Evolutionary conservation across 495 filamentous ascomycete genomes (phyloP).

Genomic region (Penicillium malachiteum): DNA sequence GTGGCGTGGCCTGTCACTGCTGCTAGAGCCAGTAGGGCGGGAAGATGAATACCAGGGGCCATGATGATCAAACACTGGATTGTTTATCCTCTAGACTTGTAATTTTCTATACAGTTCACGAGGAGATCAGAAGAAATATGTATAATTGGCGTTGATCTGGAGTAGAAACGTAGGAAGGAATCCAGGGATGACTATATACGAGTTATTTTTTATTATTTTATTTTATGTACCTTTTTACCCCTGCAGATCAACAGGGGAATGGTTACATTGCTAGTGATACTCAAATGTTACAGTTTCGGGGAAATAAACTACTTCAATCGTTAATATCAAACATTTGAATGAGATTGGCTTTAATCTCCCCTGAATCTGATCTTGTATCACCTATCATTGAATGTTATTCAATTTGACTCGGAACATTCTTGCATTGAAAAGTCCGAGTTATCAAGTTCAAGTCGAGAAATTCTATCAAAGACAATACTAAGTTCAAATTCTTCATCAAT

Average conservation of each 20-base stretch:
- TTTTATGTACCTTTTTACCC: neutral
- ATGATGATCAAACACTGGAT: constrained; percentile 2
- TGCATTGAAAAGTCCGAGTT: no score
- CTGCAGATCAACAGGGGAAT: constrained; percentile 13
- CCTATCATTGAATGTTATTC: neutral
- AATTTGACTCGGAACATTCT: no score
- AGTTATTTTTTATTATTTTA: neutral
- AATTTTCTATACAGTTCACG: neutral
- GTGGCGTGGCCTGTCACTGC: neutral
- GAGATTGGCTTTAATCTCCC: neutral
- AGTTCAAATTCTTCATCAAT: no score
- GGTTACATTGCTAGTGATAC: constrained; percentile 11
- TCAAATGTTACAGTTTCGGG: constrained; percentile 1
- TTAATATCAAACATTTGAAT: no score
- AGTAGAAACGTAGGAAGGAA: neutral
- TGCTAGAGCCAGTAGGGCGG: constrained; percentile 11
- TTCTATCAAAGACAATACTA: no score
- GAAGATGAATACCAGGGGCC: constrained; percentile 5
- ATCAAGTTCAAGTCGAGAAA: no score
- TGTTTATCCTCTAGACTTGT: neutral
- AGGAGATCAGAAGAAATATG: no score
- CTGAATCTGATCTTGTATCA: neutral
- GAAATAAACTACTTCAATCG: neutral
- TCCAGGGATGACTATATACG: neutral
- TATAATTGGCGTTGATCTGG: no score